Conservation (phyloP, 1,139 yeast genomes). For the Candida buenavistaensis region DNA sequence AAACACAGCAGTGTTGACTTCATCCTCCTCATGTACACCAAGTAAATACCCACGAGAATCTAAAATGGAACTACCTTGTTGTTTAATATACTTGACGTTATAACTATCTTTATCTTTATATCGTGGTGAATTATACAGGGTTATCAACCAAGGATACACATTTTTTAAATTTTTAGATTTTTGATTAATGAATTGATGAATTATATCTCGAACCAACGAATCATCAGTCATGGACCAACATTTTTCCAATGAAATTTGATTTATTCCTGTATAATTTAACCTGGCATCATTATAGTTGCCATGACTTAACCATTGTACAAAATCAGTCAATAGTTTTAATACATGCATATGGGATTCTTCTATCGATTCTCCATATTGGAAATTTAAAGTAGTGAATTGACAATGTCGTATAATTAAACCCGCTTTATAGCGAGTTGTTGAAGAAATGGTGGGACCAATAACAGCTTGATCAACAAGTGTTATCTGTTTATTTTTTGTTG, state of each 20-base stretch:
- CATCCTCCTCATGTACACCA: conserved; percentile 8
- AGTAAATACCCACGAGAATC: conserved; percentile 10
- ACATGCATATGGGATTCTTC: conserved; percentile 30
- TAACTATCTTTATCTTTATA: conserved; percentile 20
- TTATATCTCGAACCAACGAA: conserved; percentile 21
- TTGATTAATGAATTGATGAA: conserved; percentile 8
- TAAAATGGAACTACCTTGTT: conserved; percentile 7
- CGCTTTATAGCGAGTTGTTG: conserved; percentile 13
- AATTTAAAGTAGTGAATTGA: conserved; percentile 17
- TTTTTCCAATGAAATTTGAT: conserved; percentile 22
- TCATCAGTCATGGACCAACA: conserved; percentile 38
- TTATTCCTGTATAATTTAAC: conserved; percentile 9
- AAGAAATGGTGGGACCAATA: conserved; percentile 17
- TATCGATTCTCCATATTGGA: conserved; percentile 33
- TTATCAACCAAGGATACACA: conserved; percentile 18
- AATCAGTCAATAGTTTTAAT: conserved; percentile 21
- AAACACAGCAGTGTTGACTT: conserved; percentile 7
- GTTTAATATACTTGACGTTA: conserved; percentile 9
- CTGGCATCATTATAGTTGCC: no score
- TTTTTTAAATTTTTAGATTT: not conserved
- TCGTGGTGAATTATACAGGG: conserved; percentile 25
- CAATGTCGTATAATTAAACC: conserved; percentile 15
- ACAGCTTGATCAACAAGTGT: conserved; percentile 21
- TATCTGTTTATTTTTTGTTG: conserved; percentile 7
- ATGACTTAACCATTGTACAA: conserved; percentile 16